Evolutionary conservation across 208 protist species (phyloP), one percentile per base, ranked within the genome.

Genomic region (Trypanosoma lewisi): DNA sequence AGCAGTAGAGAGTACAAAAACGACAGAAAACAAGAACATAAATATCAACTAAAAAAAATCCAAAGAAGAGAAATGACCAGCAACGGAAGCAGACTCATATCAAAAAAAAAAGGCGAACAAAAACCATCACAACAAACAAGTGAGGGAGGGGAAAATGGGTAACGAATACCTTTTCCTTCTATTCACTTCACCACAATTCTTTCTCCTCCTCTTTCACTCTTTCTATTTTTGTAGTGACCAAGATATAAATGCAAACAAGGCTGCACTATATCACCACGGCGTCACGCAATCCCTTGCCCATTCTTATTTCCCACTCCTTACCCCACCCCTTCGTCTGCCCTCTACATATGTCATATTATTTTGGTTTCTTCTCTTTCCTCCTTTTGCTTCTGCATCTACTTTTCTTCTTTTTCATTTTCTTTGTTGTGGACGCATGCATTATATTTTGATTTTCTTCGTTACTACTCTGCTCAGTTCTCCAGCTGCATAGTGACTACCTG

Each of bases 401-500:
- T 37, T 34, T 53, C 34, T 50, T 25, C 36, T 53, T 37, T 39
- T 36, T 51, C 30, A 14, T 49, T 34, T 16, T 49, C 54, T 51
- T 37, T 54, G 6, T 47, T 47, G 17, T 7, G 42, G n/a, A n/a
- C n/a, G n/a, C n/a, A n/a, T n/a, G n/a, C n/a, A n/a, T n/a, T n/a
- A n/a, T n/a, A n/a, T 42, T 42, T 42, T 42, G 14, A 23, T 9
- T 33, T 60, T 30, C n/a, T 47, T 60, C 36, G 6, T 33, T 36
- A 4, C 4, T 52, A 17, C 50, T 67, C 23, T 67, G 49, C 30
- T 70, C 27, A 63, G 19, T 41, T 27, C 14, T 63, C 39, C 16
- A 78, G 62, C 62, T 92, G 91, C 50, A 82, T 65, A 12, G 70
- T 53, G 28, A 95, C 87, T 37, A 89, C 86, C 61, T 93, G 85